phyloP scores from a whole-genome alignment of 805 yeast species.

The Barnettozyma botsteinii region DNA sequence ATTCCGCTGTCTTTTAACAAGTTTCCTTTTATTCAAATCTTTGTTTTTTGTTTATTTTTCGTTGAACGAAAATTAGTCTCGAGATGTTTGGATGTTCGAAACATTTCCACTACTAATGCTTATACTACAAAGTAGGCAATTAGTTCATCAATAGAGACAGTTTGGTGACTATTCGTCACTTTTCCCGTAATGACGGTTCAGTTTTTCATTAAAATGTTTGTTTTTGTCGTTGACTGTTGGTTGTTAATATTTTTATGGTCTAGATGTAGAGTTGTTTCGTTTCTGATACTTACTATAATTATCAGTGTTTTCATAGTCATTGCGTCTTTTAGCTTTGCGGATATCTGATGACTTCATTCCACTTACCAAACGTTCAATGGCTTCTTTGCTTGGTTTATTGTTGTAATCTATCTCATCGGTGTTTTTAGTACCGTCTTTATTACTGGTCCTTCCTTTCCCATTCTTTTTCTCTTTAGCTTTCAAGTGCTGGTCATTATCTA shows the following conservation, averaged over 20 bases:
- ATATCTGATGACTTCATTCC: conserved; percentile 18
- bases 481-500: conserved; percentile 38
- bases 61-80: neutral
- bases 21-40: neutral
- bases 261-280: too few relatives aligned
- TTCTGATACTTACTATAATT: conserved; percentile 26
- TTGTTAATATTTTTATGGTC: conserved; percentile 26
- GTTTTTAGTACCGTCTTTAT: neutral
- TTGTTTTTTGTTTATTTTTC: neutral
- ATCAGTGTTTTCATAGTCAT: conserved; percentile 30
- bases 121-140: neutral
- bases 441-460: neutral
- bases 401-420: conserved; percentile 18
- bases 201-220: conserved; percentile 65
- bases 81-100: conserved; percentile 6
- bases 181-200: conserved; percentile 50
- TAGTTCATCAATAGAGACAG: neutral
- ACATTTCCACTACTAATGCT: neutral
- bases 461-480: conserved; percentile 28
- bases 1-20: neutral
- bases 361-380: conserved; percentile 30
- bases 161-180: conserved; percentile 19
- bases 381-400: conserved; percentile 34
- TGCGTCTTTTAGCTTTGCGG: conserved; percentile 34
- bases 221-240: conserved; percentile 56